Evolutionary conservation across 768 basidiomycete species (phyloP), one percentile per base, ranked within the genome.

Genomic region (Leccinum fibrillosum): DNA sequence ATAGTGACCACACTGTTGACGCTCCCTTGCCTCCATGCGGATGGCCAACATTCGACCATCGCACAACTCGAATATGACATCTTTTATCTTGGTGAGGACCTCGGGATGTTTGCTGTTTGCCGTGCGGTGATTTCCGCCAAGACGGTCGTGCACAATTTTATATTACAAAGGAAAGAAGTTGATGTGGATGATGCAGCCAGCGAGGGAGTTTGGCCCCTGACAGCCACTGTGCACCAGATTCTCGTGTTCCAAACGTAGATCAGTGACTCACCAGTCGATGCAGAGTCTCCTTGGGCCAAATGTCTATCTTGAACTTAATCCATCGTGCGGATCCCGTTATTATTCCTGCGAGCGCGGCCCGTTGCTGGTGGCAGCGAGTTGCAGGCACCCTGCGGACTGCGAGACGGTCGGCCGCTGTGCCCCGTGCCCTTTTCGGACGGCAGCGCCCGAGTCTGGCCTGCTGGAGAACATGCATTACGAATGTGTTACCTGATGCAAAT

Each of bases 91-190:
- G 73, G 73, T 25, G 49, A 52, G 2, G 48, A 52, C 12, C 39
- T 62, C 26, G 73, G 73, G 52, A 67, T 72, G 66, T 65, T 74
- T 39, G 64, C 61, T 12, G 55, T 67, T 26, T 73, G 72, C 50
- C 63, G 63, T 25, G 58, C 56, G 39, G 50, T 59, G 53, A 35
- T 54, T 23, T 53, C 62, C 15, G 52, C 55, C 58, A 61, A 57
- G 37, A 68, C 60, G 6, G 64, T 68, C 21, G 64, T 61, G 11
- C 72, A 75, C 42, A 72, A 62, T 56, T 70, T 75, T 52, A 49
- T 73, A 35, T 25, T 75, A 51, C 72, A 64, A 55, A 58, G 55
- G 45, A 74, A 72, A 56, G 72, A 70, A 44, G 66, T 45, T 23
- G 68, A 69, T 35, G 52, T 44, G 19, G 73, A 73, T 52, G 73